phyloP scores from a whole-genome alignment of 441 rosid species.

The Croton setiger region DNA sequence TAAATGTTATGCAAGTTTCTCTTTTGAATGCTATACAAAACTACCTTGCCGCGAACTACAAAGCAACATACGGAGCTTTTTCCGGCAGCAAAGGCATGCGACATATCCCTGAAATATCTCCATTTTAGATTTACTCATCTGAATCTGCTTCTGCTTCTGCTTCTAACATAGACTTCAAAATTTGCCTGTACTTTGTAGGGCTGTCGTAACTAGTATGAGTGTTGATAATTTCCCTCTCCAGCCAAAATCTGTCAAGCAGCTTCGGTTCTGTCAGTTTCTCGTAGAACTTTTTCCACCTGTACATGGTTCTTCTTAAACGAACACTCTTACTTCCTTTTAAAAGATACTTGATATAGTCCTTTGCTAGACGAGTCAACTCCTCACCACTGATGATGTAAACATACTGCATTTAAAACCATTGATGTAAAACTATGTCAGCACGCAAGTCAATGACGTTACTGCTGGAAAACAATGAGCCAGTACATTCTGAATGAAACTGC shows the following conservation, averaged over 20 bases:
- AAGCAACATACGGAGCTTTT: neutral
- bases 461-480: neutral
- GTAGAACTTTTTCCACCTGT: slow-evolving; percentile 37
- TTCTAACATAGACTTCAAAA: slow-evolving; percentile 21
- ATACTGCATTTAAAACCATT: slow-evolving; percentile 40
- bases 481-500: too few relatives aligned
- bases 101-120: neutral
- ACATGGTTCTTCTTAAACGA: slow-evolving; percentile 50
- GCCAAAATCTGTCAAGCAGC: slow-evolving; percentile 44
- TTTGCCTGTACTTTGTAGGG: slow-evolving; percentile 48
- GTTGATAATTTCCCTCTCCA: slow-evolving; percentile 54
- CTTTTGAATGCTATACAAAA: slow-evolving; percentile 12
- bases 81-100: too few relatives aligned
- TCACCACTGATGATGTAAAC: slow-evolving; percentile 57
- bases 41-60: neutral
- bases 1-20: slow-evolving; percentile 1
- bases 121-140: slow-evolving; percentile 4
- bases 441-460: neutral
- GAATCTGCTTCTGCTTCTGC: slow-evolving; percentile 11
- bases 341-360: slow-evolving; percentile 62
- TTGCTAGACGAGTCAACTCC: slow-evolving; percentile 55
- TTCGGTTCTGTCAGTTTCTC: slow-evolving; percentile 29
- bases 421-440: neutral
- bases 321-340: slow-evolving; percentile 46
- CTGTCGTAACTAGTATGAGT: slow-evolving; percentile 60